Evolutionary conservation across 2,329 filamentous ascomycete species (phyloP), one percentile per base, ranked within the genome.

Genomic region (Fusarium tanahbumbuense): DNA sequence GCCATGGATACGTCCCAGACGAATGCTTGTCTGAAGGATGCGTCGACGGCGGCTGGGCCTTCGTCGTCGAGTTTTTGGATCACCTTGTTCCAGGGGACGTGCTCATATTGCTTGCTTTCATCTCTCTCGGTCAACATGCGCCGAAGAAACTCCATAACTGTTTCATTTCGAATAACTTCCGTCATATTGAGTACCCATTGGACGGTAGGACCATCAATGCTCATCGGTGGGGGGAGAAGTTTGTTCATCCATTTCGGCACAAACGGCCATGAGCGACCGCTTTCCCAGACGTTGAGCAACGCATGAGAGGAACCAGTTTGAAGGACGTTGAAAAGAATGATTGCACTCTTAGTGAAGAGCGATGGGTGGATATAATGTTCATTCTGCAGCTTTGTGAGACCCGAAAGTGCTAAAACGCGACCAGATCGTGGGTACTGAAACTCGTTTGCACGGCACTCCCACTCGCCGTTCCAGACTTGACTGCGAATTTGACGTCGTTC

Each of bases 1-100:
- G 76, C 76, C 32, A 81, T 71, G 10, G 76, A 79, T 4, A 81
- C 68, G 56, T 81, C 80, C 80, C 80, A 81, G 11, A 81, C 78
- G 54, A 81, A 81, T 4, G 76, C 72, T 49, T 81, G 80, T 25
- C 80, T 73, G 32, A 76, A 81, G 2, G 79, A 79, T 1, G 79
- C 80, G 4, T 79, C 73, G 6, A 73, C 61, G 1, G 78, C 79
- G 22, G 75, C 66, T 12, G 59, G 61, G 1, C 75, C 79, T 56
- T 81, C 80, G 27, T 81, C 80, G 20, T 69, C 62, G 10, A 81
- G 76, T 18, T 65, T 75, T 10, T 73, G 61, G 6, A 79, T 45
- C 3, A 81, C 70, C 15, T 70, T 72, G 32, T 77, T 75, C 80
- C 80, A 81, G 2, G 79, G 79, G 0, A 72, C 78, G 49, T 81